These are phyloP conservation scores for Leccinum olivaceoglutinosum DNA, from an alignment of 1,284 basidiomycete species.

Conservation along the genomic window DNA sequence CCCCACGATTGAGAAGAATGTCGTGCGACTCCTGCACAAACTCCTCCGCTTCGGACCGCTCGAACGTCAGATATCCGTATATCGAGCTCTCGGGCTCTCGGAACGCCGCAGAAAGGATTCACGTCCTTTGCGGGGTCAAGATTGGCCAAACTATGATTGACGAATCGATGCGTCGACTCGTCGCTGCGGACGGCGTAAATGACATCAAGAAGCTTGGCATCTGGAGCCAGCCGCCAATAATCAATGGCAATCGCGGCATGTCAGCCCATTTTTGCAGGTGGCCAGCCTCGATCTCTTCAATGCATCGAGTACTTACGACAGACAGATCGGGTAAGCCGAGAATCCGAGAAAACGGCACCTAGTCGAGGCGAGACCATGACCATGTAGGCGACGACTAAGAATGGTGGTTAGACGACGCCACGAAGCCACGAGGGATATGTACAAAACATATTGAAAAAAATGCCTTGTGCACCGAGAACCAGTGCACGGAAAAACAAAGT, in stretches of 20 bases:
- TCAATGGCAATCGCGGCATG: slow-evolving; percentile 85
- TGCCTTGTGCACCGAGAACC: slow-evolving; percentile 83
- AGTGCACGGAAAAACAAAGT: slow-evolving; percentile 74
- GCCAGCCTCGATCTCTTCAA: slow-evolving; percentile 81
- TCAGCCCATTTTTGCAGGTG: slow-evolving; percentile 79
- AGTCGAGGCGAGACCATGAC: slow-evolving; percentile 64
- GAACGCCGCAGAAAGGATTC: slow-evolving; percentile 79
- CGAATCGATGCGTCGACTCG: slow-evolving; percentile 89
- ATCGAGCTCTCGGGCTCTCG: slow-evolving; percentile 62
- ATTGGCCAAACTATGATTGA: slow-evolving; percentile 90
- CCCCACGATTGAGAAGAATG: slow-evolving; percentile 10
- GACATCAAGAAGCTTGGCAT: slow-evolving; percentile 83
- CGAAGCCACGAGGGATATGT: slow-evolving; percentile 27
- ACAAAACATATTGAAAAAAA: slow-evolving; percentile 92
- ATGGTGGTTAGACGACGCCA: slow-evolving; percentile 15
- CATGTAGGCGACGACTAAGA: slow-evolving; percentile 72
- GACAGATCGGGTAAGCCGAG: slow-evolving; percentile 18
- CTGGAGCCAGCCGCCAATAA: slow-evolving; percentile 80
- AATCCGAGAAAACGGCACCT: slow-evolving; percentile 24
- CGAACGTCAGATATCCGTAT: slow-evolving; percentile 54
- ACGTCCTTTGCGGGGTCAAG: slow-evolving; percentile 72
- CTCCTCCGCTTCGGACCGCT: slow-evolving; percentile 66
- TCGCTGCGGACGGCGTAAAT: slow-evolving; percentile 89
- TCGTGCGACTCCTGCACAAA: slow-evolving; percentile 38
- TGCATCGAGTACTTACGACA: slow-evolving; percentile 64